phyloP scores from a whole-genome alignment of 257 asterid species.

The Euphrasia confusa region DNA sequence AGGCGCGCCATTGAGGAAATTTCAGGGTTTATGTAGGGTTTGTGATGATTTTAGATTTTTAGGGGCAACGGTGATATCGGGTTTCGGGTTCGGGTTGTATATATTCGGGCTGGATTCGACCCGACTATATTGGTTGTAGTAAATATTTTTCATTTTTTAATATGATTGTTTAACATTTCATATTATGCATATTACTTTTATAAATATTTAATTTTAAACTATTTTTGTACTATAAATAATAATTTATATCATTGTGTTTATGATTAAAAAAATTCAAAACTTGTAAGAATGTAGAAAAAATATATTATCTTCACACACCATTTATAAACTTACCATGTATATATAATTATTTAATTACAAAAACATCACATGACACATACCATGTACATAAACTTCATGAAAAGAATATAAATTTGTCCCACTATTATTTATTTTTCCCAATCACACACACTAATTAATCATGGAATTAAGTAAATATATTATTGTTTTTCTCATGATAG shows the following conservation, averaged over 20 bases:
- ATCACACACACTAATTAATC: not conserved
- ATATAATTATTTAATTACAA: too few relatives aligned
- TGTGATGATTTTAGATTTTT: not conserved
- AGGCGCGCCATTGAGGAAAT: conserved; percentile 28
- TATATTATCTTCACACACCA: too few relatives aligned
- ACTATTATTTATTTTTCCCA: not conserved
- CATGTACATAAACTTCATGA: not conserved
- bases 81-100: conserved; percentile 10
- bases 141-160: too few relatives aligned
- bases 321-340: too few relatives aligned
- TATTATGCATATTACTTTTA: too few relatives aligned
- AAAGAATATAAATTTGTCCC: not conserved
- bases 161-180: too few relatives aligned
- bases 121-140: too few relatives aligned
- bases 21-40: conserved; percentile 57
- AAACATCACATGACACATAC: not conserved
- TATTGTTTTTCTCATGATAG: not conserved
- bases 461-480: not conserved
- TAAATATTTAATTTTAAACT: too few relatives aligned
- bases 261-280: too few relatives aligned
- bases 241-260: too few relatives aligned
- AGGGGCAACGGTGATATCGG: conserved; percentile 44
- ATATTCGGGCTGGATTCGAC: not conserved
- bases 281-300: too few relatives aligned
- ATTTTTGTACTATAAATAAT: too few relatives aligned